Evolutionary conservation across 2,329 filamentous ascomycete species (phyloP), one percentile per base, ranked within the genome.

Genomic region (Pseudogymnoascus sp.): DNA sequence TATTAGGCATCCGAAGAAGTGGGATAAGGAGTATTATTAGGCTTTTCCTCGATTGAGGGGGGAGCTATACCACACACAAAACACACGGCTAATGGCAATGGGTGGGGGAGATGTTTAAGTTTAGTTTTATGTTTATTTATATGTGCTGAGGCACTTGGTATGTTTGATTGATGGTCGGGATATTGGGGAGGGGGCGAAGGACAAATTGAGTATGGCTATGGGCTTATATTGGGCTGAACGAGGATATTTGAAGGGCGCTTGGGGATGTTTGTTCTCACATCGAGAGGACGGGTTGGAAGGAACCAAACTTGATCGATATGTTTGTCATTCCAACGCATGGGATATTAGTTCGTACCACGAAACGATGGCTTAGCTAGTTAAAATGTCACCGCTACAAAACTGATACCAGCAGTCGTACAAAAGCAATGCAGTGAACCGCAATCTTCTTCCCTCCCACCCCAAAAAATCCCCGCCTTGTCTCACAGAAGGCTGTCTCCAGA

Each of bases 1-100:
- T 3, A 69, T 72, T 21, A 72, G 69, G 38, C 68, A 72, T 9
- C 60, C 63, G 23, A 64, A 65, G 42, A 64, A 60, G 44, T 62
- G 50, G 61, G 61, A 62, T 35, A 42, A 63, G 26, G 50, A 56
- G 50, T 56, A 56, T 33, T 56, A 56, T 56, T 56, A 56, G 50
- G 29, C 50, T 56, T 50, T 50, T n/a, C 4, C 9, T 50, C n/a
- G 3, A n/a, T 3, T 1, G 44, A 9, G n/a, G 26, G 5, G 10
- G n/a, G 13, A 26, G 23, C 23, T 26, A 26, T 33, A 56, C 21
- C 19, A 56, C 29, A 56, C 50, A 33, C 10, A 26, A 56, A 2
- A 23, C 4, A 26, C 6, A 53, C 26, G 7, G 26, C 26, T 7
- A 9, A 56, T n/a, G 11, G 50, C 26, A n/a, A 56, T 19, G 10